Percentiles rank a stretch among this genome's conserved stretches.
phyloP scores from a whole-genome alignment of 164 flowering plant genomes.

The Warburgia ugandensis region DNA sequence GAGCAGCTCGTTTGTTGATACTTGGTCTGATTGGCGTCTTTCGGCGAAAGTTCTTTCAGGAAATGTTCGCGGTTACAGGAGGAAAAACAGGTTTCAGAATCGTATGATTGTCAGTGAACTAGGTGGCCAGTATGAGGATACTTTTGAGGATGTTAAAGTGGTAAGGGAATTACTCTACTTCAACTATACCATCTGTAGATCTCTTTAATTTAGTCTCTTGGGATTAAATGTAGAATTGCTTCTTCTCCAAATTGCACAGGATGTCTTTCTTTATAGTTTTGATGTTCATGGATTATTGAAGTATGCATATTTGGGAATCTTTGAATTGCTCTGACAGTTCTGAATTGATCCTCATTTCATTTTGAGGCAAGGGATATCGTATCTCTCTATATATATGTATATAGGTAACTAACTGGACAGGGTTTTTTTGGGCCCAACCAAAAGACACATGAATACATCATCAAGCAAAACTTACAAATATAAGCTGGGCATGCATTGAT shows the following conservation, averaged over 20 bases:
- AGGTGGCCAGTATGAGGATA: conserved; percentile 94
- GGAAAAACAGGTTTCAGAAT: conserved; percentile 28
- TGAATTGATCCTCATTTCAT: too few species aligned
- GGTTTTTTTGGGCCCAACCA: too few species aligned
- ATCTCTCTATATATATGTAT: too few species aligned
- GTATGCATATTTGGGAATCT: background rate
- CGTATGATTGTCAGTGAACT: conserved; percentile 46
- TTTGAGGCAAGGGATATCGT: too few species aligned
- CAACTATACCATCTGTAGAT: background rate
- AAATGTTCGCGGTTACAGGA: conserved; percentile 6
- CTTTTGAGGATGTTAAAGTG: conserved; percentile 72
- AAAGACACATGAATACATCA: too few species aligned
- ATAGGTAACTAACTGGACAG: too few species aligned
- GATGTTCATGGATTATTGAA: background rate
- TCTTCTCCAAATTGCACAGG: too few species aligned
- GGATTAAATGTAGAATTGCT: too few species aligned
- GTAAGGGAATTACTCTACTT: conserved; percentile 26
- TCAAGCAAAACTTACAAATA: too few species aligned
- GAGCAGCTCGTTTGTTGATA: conserved; percentile 54
- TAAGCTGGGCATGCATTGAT: too few species aligned
- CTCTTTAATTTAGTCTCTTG: background rate
- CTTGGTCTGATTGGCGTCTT: conserved; percentile 36
- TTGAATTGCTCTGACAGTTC: too few species aligned
- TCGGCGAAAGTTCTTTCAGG: conserved; percentile 19
- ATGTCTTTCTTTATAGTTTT: background rate